Evolutionary conservation across 495 filamentous ascomycete species (phyloP), one percentile per base, ranked within the genome.

Genomic region (Penicillium goetzii): DNA sequence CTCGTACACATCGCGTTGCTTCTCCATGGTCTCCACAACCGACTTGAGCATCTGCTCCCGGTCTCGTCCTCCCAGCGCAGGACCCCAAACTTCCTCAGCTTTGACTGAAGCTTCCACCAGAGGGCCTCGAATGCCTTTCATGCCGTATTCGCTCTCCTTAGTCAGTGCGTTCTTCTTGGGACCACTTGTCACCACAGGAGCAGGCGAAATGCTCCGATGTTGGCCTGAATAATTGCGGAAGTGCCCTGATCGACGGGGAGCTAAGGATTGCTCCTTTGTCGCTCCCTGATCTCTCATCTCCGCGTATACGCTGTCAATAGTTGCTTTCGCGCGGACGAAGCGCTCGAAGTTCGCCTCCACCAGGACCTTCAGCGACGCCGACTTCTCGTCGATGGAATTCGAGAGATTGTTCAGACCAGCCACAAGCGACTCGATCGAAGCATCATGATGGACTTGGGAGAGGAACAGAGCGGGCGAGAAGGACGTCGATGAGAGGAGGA

Each of bases 311-410:
- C 93, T 93, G 77, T 99, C 95, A 64, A 99, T 98, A 8, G 93
- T 97, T 4, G 92, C 90, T 73, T 99, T 99, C 8, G 96, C 95
- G 12, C 90, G 87, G 34, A 99, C 94, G 76, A 99, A 99, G 34
- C 93, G 89, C 77, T 99, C 96, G 69, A 99, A 99, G 70, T 99
- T 98, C 32, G 90, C 92, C 75, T 99, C 95, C 26, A 99, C 95
- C 4, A 99, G 83, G 2, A 96, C 90, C 73, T 99, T 99, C 38
- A 99, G 78, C 5, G 92, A 96, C 0, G 93, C 95, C 1, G 93
- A 97, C 71, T 99, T 99, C 72, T 98, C 91, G 67, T 98, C 95
- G 66, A 99, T 99, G 0, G 93, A 97, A 55, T 82, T 83, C 6
- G 92, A 92, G 4, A 99, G 84, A 51, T 89, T 85, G 40, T 95